phyloP scores from a whole-genome alignment of 2,329 filamentous ascomycete genomes.

The Trichocomaceae sp. region DNA sequence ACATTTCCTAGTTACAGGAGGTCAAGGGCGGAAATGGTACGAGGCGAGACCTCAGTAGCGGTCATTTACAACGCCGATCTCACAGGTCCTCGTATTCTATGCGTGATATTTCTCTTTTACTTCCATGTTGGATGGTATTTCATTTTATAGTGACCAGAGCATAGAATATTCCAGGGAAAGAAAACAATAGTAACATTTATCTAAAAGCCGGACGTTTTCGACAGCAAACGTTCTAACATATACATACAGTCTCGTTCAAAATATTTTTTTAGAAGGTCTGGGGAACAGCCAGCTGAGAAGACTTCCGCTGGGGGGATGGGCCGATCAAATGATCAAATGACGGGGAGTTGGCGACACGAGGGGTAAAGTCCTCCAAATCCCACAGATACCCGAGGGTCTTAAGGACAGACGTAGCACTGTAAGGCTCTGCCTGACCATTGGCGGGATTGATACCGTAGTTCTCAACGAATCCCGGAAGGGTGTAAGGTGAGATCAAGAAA shows the following conservation, averaged over 20 bases:
- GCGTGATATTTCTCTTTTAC: no score
- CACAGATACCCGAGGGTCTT: constrained; percentile 28
- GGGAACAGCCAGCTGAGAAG: constrained; percentile 18
- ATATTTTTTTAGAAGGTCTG: constrained; percentile 15
- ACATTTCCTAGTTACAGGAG: no score
- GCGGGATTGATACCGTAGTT: constrained; percentile 23
- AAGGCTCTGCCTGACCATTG: constrained; percentile 21
- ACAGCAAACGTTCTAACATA: no score
- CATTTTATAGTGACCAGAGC: no score
- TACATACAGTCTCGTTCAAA: neutral
- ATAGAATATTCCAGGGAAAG: no score
- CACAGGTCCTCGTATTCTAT: no score
- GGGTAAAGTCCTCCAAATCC: constrained; percentile 25
- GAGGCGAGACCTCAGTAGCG: no score
- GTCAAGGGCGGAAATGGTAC: no score
- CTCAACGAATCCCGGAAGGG: constrained; percentile 22
- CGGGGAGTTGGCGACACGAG: constrained; percentile 25
- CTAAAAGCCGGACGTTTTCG: no score
- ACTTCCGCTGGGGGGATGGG: constrained; percentile 6
- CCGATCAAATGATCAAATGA: constrained; percentile 27
- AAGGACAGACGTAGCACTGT: constrained; percentile 26
- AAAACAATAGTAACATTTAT: no score
- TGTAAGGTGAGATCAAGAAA: constrained; percentile 26
- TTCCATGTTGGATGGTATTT: no score
- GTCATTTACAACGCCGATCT: no score